Percentiles rank a stretch among this genome's conserved stretches.
Evolutionary conservation across 805 yeast genomes (phyloP).

Genomic region (Saccharomycopsis sp.): DNA sequence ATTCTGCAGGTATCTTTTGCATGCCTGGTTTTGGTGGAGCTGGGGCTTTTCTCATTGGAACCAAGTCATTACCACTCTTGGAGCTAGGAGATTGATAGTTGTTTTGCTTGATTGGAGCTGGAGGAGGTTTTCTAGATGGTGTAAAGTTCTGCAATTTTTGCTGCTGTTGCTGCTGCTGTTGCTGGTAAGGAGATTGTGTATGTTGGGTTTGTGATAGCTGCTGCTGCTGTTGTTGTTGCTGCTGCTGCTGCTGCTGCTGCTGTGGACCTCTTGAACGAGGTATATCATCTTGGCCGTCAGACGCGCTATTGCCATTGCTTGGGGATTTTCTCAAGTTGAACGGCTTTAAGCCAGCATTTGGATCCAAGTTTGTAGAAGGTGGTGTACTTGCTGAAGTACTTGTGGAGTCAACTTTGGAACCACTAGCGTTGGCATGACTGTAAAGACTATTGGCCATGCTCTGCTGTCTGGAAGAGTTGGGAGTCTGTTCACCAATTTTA

Average conservation of each 20-base stretch:
- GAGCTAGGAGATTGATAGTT: too few relatives aligned
- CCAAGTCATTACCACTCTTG: slow-evolving; percentile 26
- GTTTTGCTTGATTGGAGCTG: slow-evolving; percentile 27
- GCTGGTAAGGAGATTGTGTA: too few relatives aligned
- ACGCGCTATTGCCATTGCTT: too few relatives aligned
- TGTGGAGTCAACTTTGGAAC: slow-evolving; percentile 1
- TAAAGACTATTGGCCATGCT: slow-evolving; percentile 18
- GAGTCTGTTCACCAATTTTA: slow-evolving; percentile 7
- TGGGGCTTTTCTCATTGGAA: slow-evolving; percentile 49
- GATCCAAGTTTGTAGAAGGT: too few relatives aligned
- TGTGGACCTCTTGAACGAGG: too few relatives aligned
- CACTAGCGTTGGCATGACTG: slow-evolving; percentile 2
- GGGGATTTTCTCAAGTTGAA: slow-evolving; percentile 17
- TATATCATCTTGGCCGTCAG: too few relatives aligned
- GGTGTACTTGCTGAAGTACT: too few relatives aligned
- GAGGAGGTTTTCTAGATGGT: slow-evolving; percentile 36
- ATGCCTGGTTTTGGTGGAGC: slow-evolving; percentile 34
- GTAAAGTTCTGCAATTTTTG: too few relatives aligned
- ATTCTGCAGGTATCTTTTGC: slow-evolving; percentile 2
- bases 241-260: too few relatives aligned
- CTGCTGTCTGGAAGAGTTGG: slow-evolving; percentile 10
- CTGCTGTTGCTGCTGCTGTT: too few relatives aligned
- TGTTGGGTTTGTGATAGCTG: too few relatives aligned
- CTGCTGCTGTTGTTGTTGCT: too few relatives aligned
- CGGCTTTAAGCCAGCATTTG: slow-evolving; percentile 17